Evolutionary conservation across 2,329 filamentous ascomycete genomes (phyloP).

Genomic region (Fusarium succisae): DNA sequence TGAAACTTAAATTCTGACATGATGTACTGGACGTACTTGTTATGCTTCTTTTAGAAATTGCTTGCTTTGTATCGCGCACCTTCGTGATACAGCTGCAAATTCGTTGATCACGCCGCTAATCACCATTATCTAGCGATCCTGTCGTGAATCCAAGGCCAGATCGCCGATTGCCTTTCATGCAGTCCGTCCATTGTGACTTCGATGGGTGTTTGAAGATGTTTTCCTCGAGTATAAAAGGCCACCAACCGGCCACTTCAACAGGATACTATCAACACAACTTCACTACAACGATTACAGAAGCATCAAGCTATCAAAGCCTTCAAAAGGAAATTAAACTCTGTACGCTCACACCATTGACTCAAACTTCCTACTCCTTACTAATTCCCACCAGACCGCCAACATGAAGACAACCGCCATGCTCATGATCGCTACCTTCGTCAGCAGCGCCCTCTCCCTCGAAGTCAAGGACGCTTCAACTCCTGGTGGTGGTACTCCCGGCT

Average conservation of each 20-base stretch:
- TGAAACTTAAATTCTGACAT: accelerated
- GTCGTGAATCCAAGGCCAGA: accelerated
- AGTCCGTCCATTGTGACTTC: accelerated
- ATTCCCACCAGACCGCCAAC: background rate
- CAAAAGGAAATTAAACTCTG: accelerated
- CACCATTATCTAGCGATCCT: background rate
- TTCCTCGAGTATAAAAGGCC: background rate
- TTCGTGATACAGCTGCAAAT: background rate
- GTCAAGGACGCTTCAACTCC: background rate
- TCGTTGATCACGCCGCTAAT: accelerated
- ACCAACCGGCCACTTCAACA: accelerated
- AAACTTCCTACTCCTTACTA: accelerated
- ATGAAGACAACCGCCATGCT: background rate
- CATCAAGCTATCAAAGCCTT: accelerated
- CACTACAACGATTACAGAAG: accelerated
- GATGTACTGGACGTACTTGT: background rate
- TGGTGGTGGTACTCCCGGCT: background rate
- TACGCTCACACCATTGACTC: accelerated
- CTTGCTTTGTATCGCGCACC: too few species aligned
- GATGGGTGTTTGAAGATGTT: accelerated
- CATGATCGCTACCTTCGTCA: background rate
- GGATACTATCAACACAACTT: background rate
- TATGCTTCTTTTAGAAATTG: background rate
- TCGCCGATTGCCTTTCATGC: accelerated
- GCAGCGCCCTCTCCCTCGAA: background rate